Base-by-base conservation (phyloP, 495 filamentous ascomycete species). In the Penicillium egyptiacum region DNA sequence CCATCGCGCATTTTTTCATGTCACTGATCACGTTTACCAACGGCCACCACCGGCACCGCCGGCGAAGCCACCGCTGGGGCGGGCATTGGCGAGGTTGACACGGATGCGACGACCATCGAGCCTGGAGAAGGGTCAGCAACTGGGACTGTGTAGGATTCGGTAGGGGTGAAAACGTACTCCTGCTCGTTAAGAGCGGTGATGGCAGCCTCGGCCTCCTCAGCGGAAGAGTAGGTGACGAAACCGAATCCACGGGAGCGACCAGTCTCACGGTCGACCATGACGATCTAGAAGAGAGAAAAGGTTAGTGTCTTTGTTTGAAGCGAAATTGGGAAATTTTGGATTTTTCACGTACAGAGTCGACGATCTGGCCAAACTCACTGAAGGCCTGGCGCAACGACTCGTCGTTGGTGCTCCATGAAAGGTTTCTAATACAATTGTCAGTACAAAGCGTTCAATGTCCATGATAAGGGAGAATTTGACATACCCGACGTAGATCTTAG, bases 261-360 rank as follows among this genome's bases (percentile, higher is more conserved):
- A 33, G 61, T 60, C n/a, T 63, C 61, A 43, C 57, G 61, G 53
- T 63, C 61, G 17, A 37, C 44, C 57, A 63, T 54, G 37, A 63
- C 61, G 22, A 60, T 57, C 61, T 63, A 20, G 37, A 30, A 28
- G n/a, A 19, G 14, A 39, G 0, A 6, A 40, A 22, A 28, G 4
- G 5, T 41, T n/a, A 42, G 40, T 16, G n/a, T 12, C 30, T 42
- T 26, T 42, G 5, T 25, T 12, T 6, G 4, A 20, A 28, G 20
- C 12, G 3, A 19, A 7, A 7, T 6, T 0, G 11, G 8, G n/a
- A 44, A 37, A 43, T 19, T 42, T 16, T 40, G 16, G 25, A 28
- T 2, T 42, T 53, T 41, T 42, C 41, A 49, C 60, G 23, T 44
- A 60, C 61, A 19, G 53, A 37, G 17, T 63, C 61, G 19, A 41